Evolutionary conservation across 106 monocot genomes (phyloP).

Genomic region (Ottelia alismoides): DNA sequence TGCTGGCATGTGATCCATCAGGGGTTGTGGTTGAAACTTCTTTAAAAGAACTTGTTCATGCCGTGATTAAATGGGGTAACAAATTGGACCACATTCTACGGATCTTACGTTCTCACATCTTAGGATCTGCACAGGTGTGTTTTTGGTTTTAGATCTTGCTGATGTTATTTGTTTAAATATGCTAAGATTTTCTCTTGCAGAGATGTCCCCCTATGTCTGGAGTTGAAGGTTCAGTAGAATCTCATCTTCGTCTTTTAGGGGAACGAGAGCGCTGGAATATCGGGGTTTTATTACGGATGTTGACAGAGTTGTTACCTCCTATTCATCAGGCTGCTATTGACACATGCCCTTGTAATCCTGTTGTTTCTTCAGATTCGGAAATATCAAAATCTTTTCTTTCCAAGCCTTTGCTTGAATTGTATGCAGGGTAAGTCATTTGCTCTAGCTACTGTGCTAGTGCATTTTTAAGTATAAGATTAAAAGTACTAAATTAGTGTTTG

Average conservation of each 20-base stretch:
- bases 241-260: slow-evolving; percentile 68
- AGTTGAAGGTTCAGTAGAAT: slow-evolving; percentile 74
- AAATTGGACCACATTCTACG: too few species aligned
- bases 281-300: too few species aligned
- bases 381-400: slow-evolving; percentile 40
- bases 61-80: slow-evolving; percentile 79
- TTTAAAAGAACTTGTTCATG: slow-evolving; percentile 65
- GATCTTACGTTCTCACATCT: too few species aligned
- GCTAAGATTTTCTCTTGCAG: too few species aligned
- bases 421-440: slow-evolving; percentile 61
- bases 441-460: too few species aligned
- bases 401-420: slow-evolving; percentile 39
- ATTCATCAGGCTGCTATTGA: too few species aligned
- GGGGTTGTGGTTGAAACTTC: slow-evolving; percentile 71
- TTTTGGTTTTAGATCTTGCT: background rate
- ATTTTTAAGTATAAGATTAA: too few species aligned
- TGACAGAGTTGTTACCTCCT: too few species aligned
- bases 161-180: too few species aligned
- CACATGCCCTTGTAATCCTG: slow-evolving; percentile 79
- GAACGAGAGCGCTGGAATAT: too few species aligned
- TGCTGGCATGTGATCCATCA: slow-evolving; percentile 71
- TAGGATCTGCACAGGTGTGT: slow-evolving; percentile 63
- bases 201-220: slow-evolving; percentile 85
- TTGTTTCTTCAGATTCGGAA: slow-evolving; percentile 30
- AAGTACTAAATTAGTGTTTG: too few species aligned